Evolutionary conservation across 2,329 filamentous ascomycete genomes (phyloP).

Genomic region (Fusarium sterilihyphosum): DNA sequence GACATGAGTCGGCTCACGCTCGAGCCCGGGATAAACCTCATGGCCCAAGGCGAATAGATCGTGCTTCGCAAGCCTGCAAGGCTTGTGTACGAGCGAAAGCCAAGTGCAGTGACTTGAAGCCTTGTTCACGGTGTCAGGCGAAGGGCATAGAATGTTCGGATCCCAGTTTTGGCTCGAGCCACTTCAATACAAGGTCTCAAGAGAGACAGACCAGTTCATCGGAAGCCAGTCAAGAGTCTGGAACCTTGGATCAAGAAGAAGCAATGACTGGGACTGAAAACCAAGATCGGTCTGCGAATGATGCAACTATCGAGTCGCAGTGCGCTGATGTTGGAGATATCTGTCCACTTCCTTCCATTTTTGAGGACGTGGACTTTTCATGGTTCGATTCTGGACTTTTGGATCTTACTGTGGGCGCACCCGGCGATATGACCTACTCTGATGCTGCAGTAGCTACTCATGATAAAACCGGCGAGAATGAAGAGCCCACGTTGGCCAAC

Average conservation of each 20-base stretch:
- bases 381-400: no score
- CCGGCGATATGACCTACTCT: no score
- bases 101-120: background rate
- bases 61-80: background rate
- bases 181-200: rapidly evolving
- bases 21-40: background rate
- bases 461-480: no score
- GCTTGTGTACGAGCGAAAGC: background rate
- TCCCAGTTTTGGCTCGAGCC: background rate
- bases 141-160: background rate
- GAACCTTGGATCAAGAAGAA: rapidly evolving
- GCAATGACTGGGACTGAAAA: rapidly evolving
- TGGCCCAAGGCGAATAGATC: background rate
- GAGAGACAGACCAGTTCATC: background rate
- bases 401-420: no score
- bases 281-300: rapidly evolving
- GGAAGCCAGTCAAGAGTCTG: rapidly evolving
- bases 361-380: no score
- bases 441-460: no score
- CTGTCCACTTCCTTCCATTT: no score
- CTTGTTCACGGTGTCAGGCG: background rate
- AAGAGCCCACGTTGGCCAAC: no score
- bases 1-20: background rate
- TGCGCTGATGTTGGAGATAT: no score
- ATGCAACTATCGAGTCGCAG: no score